These are phyloP conservation scores for Mentha longifolia DNA, from an alignment of 257 asterid species.

Conservation along the genomic window DNA sequence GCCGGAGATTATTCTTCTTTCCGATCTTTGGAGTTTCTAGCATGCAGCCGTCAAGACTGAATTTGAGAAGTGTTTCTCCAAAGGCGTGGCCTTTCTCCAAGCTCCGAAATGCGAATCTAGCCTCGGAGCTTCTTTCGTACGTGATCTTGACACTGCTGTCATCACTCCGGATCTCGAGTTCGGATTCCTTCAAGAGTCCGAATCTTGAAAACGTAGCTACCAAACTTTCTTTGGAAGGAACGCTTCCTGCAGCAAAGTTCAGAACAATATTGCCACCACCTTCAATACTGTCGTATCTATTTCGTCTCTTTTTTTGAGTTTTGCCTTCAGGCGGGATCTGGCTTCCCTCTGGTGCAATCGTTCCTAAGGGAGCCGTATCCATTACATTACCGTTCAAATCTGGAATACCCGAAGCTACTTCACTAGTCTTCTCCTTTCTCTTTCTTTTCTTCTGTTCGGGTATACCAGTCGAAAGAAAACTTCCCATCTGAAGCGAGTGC, in stretches of 20 bases:
- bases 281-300: slow-evolving; percentile 35
- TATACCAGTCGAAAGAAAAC: slow-evolving; percentile 30
- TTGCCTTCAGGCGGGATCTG: slow-evolving; percentile 35
- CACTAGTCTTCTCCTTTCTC: slow-evolving; percentile 44
- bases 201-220: slow-evolving; percentile 51
- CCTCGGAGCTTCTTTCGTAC: slow-evolving; percentile 60
- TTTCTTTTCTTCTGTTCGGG: slow-evolving; percentile 46
- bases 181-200: slow-evolving; percentile 64
- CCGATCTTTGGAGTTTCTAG: slow-evolving; percentile 29
- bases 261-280: slow-evolving; percentile 52
- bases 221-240: slow-evolving; percentile 55
- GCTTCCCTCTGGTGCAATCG: slow-evolving; percentile 34
- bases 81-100: slow-evolving; percentile 58
- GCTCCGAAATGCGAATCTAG: slow-evolving; percentile 58
- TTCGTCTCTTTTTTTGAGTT: slow-evolving; percentile 37
- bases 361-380: slow-evolving; percentile 38
- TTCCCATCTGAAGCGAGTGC: slow-evolving; percentile 31
- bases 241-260: slow-evolving; percentile 45
- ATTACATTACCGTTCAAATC: slow-evolving; percentile 64
- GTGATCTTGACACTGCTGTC: slow-evolving; percentile 43
- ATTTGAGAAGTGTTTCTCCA: slow-evolving; percentile 57
- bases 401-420: slow-evolving; percentile 53
- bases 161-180: slow-evolving; percentile 38
- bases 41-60: slow-evolving; percentile 40
- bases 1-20: slow-evolving; percentile 26